phyloP scores from a whole-genome alignment of 2,329 filamentous ascomycete genomes.

The Drechslera avenae region DNA sequence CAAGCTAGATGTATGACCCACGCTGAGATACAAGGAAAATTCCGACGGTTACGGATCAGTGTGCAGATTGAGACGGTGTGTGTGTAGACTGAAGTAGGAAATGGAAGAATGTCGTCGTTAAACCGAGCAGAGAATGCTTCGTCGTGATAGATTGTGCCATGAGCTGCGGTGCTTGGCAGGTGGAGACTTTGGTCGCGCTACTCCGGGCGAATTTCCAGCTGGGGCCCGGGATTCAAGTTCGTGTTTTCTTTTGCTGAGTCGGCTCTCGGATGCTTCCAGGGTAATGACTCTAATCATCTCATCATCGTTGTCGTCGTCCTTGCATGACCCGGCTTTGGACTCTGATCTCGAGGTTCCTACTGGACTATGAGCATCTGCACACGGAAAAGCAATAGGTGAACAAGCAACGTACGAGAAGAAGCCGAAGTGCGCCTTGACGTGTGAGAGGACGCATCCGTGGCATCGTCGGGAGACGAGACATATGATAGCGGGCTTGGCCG shows the following conservation, averaged over 20 bases:
- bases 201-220: not conserved
- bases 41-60: no score
- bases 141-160: slow-evolving; percentile 9
- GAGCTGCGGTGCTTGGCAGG: slow-evolving; percentile 7
- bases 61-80: no score
- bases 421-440: slow-evolving; percentile 14
- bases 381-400: no score
- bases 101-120: not conserved
- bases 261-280: not conserved
- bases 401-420: slow-evolving; percentile 11
- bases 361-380: not conserved
- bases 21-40: not conserved
- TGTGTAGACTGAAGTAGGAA: not conserved
- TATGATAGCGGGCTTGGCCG: slow-evolving; percentile 23
- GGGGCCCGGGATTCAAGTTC: not conserved
- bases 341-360: slow-evolving; percentile 10
- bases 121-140: slow-evolving; percentile 16
- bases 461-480: slow-evolving; percentile 18
- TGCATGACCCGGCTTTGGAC: not conserved
- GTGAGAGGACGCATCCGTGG: slow-evolving; percentile 9
- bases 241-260: not conserved
- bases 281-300: slow-evolving; percentile 7
- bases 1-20: not conserved
- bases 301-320: slow-evolving; percentile 1
- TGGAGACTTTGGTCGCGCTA: slow-evolving; percentile 5